Percentiles rank a stretch among this genome's conserved stretches.
phyloP scores from a whole-genome alignment of 257 asterid species.

The Vinca minor region DNA sequence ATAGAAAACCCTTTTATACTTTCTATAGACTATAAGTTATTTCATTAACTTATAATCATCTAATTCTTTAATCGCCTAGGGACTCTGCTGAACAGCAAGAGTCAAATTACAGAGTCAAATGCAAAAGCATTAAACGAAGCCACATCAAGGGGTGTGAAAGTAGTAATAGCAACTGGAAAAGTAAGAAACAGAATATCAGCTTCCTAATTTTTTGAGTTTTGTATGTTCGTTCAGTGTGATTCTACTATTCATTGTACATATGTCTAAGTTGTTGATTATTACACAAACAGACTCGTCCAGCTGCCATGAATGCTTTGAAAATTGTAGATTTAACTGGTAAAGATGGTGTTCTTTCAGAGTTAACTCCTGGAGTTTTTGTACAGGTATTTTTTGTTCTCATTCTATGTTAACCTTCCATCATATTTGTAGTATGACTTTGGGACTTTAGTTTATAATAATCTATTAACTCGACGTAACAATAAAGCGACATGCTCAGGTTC shows the following conservation, averaged over 20 bases:
- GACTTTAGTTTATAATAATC: neutral
- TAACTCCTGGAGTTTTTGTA: slow-evolving; percentile 83
- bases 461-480: neutral
- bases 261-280: slow-evolving; percentile 19
- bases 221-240: slow-evolving; percentile 13
- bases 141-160: slow-evolving; percentile 80
- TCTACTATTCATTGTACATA: slow-evolving; percentile 10
- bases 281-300: slow-evolving; percentile 74
- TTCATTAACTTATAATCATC: slow-evolving; percentile 3
- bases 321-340: slow-evolving; percentile 71
- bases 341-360: slow-evolving; percentile 70
- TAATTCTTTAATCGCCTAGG: slow-evolving; percentile 28
- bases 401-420: neutral
- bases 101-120: slow-evolving; percentile 57
- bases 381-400: slow-evolving; percentile 52
- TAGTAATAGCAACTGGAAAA: slow-evolving; percentile 96
- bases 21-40: neutral
- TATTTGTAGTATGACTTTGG: too few species aligned
- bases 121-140: slow-evolving; percentile 88
- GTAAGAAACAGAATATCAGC: slow-evolving; percentile 33
- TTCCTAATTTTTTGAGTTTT: slow-evolving; percentile 10
- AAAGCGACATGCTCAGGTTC: neutral
- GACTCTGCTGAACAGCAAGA: slow-evolving; percentile 94
- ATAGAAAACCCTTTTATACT: neutral
- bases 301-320: slow-evolving; percentile 58